Conservation (phyloP, 495 filamentous ascomycete genomes). For the Aspergillus baeticus region DNA sequence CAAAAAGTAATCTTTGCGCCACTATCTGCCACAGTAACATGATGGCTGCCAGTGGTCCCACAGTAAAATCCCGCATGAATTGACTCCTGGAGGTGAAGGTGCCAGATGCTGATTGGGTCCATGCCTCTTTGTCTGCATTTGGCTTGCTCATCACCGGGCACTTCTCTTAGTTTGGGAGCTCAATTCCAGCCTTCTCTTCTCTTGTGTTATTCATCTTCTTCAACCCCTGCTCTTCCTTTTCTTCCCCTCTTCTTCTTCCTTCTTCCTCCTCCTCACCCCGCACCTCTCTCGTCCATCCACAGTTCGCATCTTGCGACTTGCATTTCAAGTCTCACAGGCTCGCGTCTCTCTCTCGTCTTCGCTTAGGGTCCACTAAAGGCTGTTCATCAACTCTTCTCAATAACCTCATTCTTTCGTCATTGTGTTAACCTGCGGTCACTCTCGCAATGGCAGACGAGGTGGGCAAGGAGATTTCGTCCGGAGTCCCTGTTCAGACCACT, state of each 20-base stretch:
- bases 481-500: not conserved
- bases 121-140: conserved; percentile 4
- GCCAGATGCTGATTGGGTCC: not conserved
- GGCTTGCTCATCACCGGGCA: too few relatives aligned
- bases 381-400: not conserved
- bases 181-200: not conserved
- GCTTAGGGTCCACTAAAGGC: too few relatives aligned
- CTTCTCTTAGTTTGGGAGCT: too few relatives aligned
- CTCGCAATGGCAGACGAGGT: conserved; percentile 7
- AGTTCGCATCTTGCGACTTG: not conserved
- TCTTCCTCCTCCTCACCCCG: not conserved
- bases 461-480: not conserved
- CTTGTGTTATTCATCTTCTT: not conserved
- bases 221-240: not conserved
- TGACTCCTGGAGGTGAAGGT: not conserved
- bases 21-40: not conserved
- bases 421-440: not conserved
- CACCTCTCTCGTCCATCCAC: not conserved
- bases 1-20: conserved; percentile 2
- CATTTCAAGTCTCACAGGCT: not conserved
- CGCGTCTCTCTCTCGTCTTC: not conserved
- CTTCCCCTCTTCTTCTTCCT: not conserved
- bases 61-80: not conserved
- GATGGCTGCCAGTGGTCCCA: not conserved
- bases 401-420: not conserved